Percentiles rank a stretch among this genome's conserved stretches.
phyloP scores from a whole-genome alignment of 108 stramenopile genomes.

The Fragilaria crotonensis region DNA sequence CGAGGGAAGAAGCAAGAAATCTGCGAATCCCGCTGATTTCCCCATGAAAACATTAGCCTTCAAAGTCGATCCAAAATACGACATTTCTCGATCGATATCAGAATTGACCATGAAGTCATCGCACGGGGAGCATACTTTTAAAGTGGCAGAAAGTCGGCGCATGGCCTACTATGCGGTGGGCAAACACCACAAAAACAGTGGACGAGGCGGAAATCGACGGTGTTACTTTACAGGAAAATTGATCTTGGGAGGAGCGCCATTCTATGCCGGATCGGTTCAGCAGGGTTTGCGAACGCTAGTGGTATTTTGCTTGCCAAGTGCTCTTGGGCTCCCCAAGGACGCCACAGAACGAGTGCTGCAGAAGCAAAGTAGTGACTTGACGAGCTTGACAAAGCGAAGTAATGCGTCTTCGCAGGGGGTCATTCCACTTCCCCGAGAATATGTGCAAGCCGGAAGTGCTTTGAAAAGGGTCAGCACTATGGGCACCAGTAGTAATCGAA shows the following conservation, averaged over 20 bases:
- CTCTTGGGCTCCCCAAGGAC: constrained; percentile 47
- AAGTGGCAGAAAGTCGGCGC: constrained; percentile 43
- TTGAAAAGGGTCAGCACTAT: neutral
- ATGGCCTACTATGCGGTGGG: constrained; percentile 89
- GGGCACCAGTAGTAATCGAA: neutral
- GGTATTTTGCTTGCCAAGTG: constrained; percentile 78
- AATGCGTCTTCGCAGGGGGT: neutral
- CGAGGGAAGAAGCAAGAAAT: neutral
- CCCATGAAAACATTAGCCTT: too few species aligned
- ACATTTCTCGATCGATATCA: constrained; percentile 35
- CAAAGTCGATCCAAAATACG: neutral
- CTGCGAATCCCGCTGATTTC: neutral
- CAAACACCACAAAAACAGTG: constrained; percentile 34
- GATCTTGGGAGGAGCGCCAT: constrained; percentile 58
- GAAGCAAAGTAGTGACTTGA: neutral
- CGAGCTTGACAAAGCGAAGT: neutral
- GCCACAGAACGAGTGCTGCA: neutral
- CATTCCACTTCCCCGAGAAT: constrained; percentile 2
- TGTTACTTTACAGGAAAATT: constrained; percentile 79
- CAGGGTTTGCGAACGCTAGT: constrained; percentile 80
- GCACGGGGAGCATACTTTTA: constrained; percentile 26
- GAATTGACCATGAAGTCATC: constrained; percentile 79
- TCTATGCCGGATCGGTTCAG: constrained; percentile 77
- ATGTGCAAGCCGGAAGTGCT: neutral
- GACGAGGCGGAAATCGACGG: constrained; percentile 59